Evolutionary conservation across 1,284 basidiomycete species (phyloP).

Genomic region (Phaffia rhodozyma): DNA sequence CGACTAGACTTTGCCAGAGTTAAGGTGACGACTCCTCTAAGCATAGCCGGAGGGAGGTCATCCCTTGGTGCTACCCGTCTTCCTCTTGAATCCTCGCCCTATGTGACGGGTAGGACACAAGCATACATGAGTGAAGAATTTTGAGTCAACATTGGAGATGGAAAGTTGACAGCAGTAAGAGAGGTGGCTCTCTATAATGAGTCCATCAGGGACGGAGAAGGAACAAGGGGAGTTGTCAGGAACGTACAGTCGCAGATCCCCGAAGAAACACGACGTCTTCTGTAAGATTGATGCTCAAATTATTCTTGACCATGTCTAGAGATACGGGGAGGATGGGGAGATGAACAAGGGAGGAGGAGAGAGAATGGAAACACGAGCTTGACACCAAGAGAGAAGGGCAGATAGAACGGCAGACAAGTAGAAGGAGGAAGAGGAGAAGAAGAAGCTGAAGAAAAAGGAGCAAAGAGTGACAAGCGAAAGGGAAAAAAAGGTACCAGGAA

Average conservation of each 20-base stretch:
- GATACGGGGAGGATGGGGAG: neutral
- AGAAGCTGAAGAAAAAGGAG: too few relatives aligned
- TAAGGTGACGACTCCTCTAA: constrained; percentile 78
- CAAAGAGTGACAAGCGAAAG: neutral
- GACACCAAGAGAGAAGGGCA: too few relatives aligned
- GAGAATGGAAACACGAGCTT: too few relatives aligned
- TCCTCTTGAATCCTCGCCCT: constrained; percentile 38
- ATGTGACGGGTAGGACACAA: neutral
- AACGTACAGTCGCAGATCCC: constrained; percentile 14
- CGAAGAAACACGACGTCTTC: constrained; percentile 17
- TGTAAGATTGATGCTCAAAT: constrained; percentile 10
- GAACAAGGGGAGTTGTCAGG: neutral
- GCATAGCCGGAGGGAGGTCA: constrained; percentile 55
- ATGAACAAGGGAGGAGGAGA: too few relatives aligned
- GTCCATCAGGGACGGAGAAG: neutral
- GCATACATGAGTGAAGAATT: neutral
- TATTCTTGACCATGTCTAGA: constrained; percentile 12
- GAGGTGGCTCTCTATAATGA: neutral
- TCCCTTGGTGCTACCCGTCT: constrained; percentile 36
- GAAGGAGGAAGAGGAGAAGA: neutral
- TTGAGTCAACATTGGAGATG: neutral
- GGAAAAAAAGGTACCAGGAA: neutral
- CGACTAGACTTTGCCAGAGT: constrained; percentile 69
- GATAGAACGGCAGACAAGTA: neutral
- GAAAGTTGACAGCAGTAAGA: neutral